Percentiles rank a stretch among this genome's conserved stretches.
phyloP scores from a whole-genome alignment of 2,329 filamentous ascomycete species.

The Gremmenia infestans region DNA sequence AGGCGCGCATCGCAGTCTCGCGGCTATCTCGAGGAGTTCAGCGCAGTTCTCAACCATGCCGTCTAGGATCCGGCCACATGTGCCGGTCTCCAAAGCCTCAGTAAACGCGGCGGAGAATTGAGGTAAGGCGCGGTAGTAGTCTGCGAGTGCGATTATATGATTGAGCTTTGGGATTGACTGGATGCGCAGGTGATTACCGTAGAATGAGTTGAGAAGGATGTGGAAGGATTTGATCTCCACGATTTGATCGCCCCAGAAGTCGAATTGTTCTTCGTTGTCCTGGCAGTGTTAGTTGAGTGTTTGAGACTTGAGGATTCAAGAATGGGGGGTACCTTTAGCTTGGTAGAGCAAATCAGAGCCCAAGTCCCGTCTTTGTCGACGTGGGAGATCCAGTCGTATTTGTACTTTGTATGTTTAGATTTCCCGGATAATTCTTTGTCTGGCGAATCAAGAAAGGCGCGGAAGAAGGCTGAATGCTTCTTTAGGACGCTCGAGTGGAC shows the following conservation, averaged over 20 bases:
- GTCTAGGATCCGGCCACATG: background rate
- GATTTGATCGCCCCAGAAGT: background rate
- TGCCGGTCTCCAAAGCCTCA: background rate
- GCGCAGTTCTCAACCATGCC: background rate
- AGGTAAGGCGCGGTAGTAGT: slow-evolving; percentile 6
- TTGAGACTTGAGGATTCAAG: background rate
- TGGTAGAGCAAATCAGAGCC: background rate
- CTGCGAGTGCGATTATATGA: background rate
- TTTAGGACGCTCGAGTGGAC: slow-evolving; percentile 11
- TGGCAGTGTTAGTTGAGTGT: background rate
- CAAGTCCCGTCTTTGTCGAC: slow-evolving; percentile 11
- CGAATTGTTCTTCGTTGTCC: background rate
- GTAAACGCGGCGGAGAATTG: background rate
- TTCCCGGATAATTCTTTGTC: slow-evolving; percentile 4
- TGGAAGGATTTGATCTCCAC: background rate
- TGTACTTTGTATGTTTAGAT: background rate
- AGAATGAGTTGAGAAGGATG: background rate
- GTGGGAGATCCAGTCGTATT: slow-evolving; percentile 11
- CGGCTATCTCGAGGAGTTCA: background rate
- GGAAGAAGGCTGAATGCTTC: slow-evolving; percentile 11
- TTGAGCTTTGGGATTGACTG: background rate
- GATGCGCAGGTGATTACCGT: background rate
- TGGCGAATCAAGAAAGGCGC: slow-evolving; percentile 10
- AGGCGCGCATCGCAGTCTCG: background rate
- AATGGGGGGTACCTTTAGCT: background rate